These are phyloP conservation scores for Eucalyptus tenuipes DNA, from an alignment of 345 rosid genomes.

Conservation along the genomic window DNA sequence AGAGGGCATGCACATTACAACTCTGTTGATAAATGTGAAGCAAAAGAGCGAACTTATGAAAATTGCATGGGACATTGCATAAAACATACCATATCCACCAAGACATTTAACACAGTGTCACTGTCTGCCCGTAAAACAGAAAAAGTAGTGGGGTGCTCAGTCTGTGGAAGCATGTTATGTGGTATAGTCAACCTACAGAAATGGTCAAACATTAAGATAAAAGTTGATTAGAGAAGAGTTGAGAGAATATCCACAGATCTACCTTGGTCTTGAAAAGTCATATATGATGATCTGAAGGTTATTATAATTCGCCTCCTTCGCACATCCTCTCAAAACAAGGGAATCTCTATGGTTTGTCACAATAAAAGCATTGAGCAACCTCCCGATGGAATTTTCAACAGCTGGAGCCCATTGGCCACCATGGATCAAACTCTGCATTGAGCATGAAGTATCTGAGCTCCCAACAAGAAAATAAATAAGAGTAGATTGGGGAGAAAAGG, in stretches of 20 bases:
- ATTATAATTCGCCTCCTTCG: slow-evolving; percentile 50
- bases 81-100: slow-evolving; percentile 77
- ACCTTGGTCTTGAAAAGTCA: slow-evolving; percentile 88
- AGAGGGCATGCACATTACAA: background rate
- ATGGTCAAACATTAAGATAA: background rate
- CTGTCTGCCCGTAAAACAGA: slow-evolving; percentile 60
- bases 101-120: slow-evolving; percentile 73
- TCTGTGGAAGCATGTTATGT: slow-evolving; percentile 67
- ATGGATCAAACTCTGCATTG: slow-evolving; percentile 51
- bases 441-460: background rate
- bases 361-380: slow-evolving; percentile 81
- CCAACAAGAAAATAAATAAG: background rate
- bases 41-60: background rate
- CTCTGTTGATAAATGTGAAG: background rate
- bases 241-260: background rate
- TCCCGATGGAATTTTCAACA: slow-evolving; percentile 86
- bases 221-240: background rate
- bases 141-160: slow-evolving; percentile 69
- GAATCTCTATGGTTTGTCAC: slow-evolving; percentile 79
- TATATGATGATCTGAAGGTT: slow-evolving; percentile 66
- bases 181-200: slow-evolving; percentile 64
- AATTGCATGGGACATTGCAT: background rate
- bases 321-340: slow-evolving; percentile 59
- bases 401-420: slow-evolving; percentile 83
- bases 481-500: background rate